Conservation (phyloP, 73 alveolate species). For the Paramecium sexaurelia region DNA sequence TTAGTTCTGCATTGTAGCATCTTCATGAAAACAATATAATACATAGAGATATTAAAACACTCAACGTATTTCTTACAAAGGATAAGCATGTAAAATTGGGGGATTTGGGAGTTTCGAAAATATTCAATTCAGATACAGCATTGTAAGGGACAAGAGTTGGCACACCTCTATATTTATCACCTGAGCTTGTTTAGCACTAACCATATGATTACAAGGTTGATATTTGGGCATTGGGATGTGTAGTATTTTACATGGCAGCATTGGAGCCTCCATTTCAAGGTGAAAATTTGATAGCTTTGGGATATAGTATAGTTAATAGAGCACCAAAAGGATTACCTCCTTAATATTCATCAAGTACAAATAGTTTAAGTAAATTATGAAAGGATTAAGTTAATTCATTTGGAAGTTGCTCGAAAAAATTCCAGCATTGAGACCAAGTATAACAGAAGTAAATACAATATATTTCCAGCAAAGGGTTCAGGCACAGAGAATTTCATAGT, state of each 20-base stretch:
- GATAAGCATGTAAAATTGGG: conserved; percentile 83
- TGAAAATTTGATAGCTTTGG: conserved; percentile 90
- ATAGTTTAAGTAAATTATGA: neutral
- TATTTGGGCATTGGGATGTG: conserved; percentile 98
- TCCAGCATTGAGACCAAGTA: conserved; percentile 3
- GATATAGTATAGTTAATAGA: conserved; percentile 86
- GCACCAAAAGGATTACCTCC: conserved; percentile 87
- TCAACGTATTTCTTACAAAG: conserved; percentile 85
- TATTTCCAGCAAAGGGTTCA: neutral
- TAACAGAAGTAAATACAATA: neutral
- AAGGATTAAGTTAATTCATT: neutral
- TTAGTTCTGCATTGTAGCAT: conserved; percentile 87
- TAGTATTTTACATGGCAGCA: conserved; percentile 88
- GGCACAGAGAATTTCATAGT: neutral
- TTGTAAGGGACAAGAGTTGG: conserved; percentile 96
- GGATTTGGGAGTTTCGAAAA: conserved; percentile 97
- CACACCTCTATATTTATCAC: conserved; percentile 96
- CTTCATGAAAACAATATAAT: conserved; percentile 91
- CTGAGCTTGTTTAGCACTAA: conserved; percentile 94
- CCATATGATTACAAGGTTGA: conserved; percentile 97
- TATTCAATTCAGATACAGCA: conserved; percentile 80
- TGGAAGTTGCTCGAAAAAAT: conserved; percentile 9
- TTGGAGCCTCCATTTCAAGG: conserved; percentile 98
- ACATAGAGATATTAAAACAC: conserved; percentile 96
- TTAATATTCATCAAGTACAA: conserved; percentile 68